A percentile compares a stretch with the other conserved stretches of the same genome.
Conservation (phyloP, 768 basidiomycete genomes). For the Lentinula raphanica region DNA sequence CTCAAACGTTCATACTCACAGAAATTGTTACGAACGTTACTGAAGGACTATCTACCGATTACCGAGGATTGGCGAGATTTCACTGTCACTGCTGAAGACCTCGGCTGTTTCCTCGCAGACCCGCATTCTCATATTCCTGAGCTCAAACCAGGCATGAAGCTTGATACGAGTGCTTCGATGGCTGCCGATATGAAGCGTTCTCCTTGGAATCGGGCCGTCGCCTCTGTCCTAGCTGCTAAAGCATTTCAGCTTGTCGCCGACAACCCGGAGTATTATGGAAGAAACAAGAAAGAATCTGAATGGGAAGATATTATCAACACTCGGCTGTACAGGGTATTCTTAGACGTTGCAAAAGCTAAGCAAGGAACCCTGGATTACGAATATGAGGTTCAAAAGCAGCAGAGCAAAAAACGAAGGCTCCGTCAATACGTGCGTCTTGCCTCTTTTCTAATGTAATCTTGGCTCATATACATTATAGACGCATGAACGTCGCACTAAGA, state of each 20-base stretch:
- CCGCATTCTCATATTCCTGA: not conserved
- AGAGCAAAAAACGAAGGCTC: not conserved
- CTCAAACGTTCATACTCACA: not conserved
- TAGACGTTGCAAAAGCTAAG: not conserved
- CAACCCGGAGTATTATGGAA: not conserved
- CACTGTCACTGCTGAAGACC: not conserved
- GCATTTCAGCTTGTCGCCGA: not conserved
- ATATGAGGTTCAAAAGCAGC: not conserved
- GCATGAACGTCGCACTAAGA: not conserved
- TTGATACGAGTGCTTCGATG: no score
- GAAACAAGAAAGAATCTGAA: not conserved
- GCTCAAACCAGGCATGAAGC: not conserved
- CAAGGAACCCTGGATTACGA: not conserved
- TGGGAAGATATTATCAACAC: not conserved
- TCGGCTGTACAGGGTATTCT: not conserved
- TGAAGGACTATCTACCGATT: not conserved
- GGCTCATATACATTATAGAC: not conserved
- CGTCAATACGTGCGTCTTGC: not conserved
- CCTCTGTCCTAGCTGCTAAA: not conserved
- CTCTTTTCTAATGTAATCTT: not conserved
- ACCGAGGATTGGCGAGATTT: not conserved
- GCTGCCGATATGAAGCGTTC: not conserved
- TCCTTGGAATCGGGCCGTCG: not conserved
- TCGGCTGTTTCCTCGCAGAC: not conserved
- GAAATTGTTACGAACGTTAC: not conserved